Evolutionary conservation across 495 filamentous ascomycete species (phyloP).

Genomic region (Diplogelasinospora grovesii): DNA sequence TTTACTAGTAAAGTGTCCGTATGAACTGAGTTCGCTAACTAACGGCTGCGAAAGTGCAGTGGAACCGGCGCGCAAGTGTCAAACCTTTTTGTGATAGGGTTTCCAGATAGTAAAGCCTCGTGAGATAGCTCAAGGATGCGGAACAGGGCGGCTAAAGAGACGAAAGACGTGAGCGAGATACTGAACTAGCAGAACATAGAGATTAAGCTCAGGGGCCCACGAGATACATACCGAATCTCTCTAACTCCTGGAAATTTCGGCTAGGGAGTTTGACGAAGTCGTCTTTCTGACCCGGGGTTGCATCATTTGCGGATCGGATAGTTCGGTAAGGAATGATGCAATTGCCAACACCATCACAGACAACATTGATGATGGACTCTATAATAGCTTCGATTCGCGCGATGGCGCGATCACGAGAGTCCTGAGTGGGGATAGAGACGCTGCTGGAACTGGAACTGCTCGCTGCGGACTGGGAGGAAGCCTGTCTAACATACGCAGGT

Average conservation of each 20-base stretch:
- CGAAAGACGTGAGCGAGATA: not conserved
- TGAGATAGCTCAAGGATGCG: conserved; percentile 66
- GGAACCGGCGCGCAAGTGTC: too few relatives aligned
- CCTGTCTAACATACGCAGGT: too few relatives aligned
- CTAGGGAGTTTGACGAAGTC: conserved; percentile 31
- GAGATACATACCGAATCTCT: conserved; percentile 32
- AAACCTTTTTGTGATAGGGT: conserved; percentile 73
- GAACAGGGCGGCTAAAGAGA: conserved; percentile 40
- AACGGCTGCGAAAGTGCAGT: too few relatives aligned
- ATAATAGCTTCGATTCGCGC: conserved; percentile 48
- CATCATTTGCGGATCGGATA: conserved; percentile 1
- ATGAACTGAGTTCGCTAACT: too few relatives aligned
- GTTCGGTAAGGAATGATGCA: conserved; percentile 39
- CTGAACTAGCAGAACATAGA: not conserved
- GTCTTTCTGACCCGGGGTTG: not conserved
- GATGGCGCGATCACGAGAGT: conserved; percentile 30
- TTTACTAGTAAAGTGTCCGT: not conserved
- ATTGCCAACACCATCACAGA: conserved; percentile 32
- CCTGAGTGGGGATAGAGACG: conserved; percentile 4
- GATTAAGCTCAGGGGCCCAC: not conserved
- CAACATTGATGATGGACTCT: conserved; percentile 41
- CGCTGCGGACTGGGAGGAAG: too few relatives aligned
- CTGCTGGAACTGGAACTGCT: too few relatives aligned
- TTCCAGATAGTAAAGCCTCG: conserved; percentile 54
- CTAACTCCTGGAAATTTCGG: conserved; percentile 27